Conservation (phyloP, 2,329 filamentous ascomycete genomes). For the Penicillium sp. region DNA sequence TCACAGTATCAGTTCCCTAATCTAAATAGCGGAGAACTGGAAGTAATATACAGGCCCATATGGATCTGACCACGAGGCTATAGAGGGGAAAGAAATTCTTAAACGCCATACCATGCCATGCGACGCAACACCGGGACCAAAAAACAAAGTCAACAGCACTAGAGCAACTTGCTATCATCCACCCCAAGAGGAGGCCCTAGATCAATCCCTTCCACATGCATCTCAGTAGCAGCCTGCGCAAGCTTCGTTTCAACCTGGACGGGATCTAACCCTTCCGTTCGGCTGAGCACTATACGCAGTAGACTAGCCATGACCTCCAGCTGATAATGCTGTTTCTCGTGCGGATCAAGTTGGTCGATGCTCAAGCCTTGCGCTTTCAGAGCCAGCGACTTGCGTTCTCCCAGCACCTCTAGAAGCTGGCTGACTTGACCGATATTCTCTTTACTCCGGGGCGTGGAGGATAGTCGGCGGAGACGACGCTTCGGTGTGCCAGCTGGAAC, state of each 20-base stretch:
- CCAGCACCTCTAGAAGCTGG: slow-evolving; percentile 50
- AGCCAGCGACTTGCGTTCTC: slow-evolving; percentile 40
- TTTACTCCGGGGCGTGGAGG: slow-evolving; percentile 47
- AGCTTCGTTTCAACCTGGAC: slow-evolving; percentile 41
- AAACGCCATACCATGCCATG: slow-evolving; percentile 24
- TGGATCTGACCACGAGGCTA: not conserved
- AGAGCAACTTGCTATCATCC: slow-evolving; percentile 33
- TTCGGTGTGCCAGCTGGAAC: slow-evolving; percentile 39
- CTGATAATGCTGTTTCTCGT: slow-evolving; percentile 45
- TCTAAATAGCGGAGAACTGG: slow-evolving; percentile 2
- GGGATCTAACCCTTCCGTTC: slow-evolving; percentile 32
- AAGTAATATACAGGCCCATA: slow-evolving; percentile 20
- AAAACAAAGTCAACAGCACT: slow-evolving; percentile 1
- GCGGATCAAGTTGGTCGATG: slow-evolving; percentile 41
- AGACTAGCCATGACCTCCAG: slow-evolving; percentile 49
- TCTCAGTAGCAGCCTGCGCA: slow-evolving; percentile 40
- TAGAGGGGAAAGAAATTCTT: not conserved
- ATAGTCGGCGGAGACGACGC: slow-evolving; percentile 47
- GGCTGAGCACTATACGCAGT: slow-evolving; percentile 46
- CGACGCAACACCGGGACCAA: not conserved
- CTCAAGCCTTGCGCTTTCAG: slow-evolving; percentile 38
- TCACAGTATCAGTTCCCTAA: slow-evolving; percentile 15
- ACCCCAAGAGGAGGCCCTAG: slow-evolving; percentile 36
- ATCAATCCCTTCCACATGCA: slow-evolving; percentile 40
- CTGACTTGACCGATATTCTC: slow-evolving; percentile 51